phyloP scores from a whole-genome alignment of 768 basidiomycete genomes.

The Termitomyces sp. region DNA sequence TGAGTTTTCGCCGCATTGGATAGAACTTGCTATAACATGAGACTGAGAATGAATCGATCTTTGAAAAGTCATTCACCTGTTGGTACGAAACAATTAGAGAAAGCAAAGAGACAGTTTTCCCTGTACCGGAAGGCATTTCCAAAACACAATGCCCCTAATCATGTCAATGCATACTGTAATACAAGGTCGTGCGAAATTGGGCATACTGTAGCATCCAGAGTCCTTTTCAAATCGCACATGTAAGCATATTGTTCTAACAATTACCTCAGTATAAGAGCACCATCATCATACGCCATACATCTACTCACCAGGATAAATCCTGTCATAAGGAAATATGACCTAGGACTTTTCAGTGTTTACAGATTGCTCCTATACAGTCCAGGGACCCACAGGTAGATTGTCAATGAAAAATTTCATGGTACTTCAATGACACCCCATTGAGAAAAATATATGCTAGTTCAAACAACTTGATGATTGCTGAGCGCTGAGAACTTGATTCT shows the following conservation, averaged over 20 bases:
- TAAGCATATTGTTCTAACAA: constrained; percentile 93
- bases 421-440: neutral
- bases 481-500: too few relatives aligned
- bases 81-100: constrained; percentile 98
- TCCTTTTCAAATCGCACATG: constrained; percentile 97
- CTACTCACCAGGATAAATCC: constrained; percentile 85
- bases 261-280: neutral
- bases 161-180: neutral
- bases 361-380: neutral
- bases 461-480: neutral
- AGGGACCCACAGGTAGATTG: constrained; percentile 59
- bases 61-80: constrained; percentile 49
- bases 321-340: constrained; percentile 91
- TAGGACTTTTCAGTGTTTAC: constrained; percentile 19
- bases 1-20: constrained; percentile 86
- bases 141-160: constrained; percentile 94
- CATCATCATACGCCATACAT: constrained; percentile 1
- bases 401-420: constrained; percentile 81
- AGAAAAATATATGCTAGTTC: too few relatives aligned
- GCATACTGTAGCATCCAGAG: constrained; percentile 85
- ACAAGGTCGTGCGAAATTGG: neutral
- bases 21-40: constrained; percentile 60
- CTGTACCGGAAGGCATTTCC: constrained; percentile 99
- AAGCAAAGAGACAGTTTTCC: constrained; percentile 95
- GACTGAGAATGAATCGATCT: neutral